Evolutionary conservation across 2,329 filamentous ascomycete genomes (phyloP).

Genomic region (Colletotrichum kahawae): DNA sequence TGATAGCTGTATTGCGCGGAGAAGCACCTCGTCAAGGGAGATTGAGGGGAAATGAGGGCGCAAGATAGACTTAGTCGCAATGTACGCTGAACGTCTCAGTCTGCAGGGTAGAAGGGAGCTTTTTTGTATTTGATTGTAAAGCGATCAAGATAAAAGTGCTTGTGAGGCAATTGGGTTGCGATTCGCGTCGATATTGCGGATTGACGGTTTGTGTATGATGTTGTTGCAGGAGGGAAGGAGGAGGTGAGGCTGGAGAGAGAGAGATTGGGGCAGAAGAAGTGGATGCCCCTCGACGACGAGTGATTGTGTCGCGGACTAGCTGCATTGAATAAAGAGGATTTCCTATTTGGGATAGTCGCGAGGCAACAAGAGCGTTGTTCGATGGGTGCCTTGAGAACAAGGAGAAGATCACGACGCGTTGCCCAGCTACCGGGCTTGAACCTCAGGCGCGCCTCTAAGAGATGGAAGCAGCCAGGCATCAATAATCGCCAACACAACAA

Average conservation of each 20-base stretch:
- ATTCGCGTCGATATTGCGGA: background rate
- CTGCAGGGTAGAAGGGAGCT: background rate
- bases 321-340: background rate
- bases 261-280: background rate
- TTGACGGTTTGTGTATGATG: background rate
- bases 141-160: background rate
- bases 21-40: background rate
- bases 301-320: background rate
- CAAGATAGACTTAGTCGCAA: background rate
- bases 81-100: background rate
- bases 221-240: background rate
- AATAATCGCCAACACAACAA: background rate
- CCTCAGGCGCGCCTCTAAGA: background rate
- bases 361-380: background rate
- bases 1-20: too few species aligned
- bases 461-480: background rate
- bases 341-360: background rate
- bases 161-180: background rate
- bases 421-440: background rate
- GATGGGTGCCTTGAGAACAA: background rate
- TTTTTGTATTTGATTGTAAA: background rate
- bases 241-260: background rate
- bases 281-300: background rate
- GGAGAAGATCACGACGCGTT: background rate
- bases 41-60: background rate